Conservation (phyloP, 169 alveolate species). For the Eimeria sp. region DNA sequence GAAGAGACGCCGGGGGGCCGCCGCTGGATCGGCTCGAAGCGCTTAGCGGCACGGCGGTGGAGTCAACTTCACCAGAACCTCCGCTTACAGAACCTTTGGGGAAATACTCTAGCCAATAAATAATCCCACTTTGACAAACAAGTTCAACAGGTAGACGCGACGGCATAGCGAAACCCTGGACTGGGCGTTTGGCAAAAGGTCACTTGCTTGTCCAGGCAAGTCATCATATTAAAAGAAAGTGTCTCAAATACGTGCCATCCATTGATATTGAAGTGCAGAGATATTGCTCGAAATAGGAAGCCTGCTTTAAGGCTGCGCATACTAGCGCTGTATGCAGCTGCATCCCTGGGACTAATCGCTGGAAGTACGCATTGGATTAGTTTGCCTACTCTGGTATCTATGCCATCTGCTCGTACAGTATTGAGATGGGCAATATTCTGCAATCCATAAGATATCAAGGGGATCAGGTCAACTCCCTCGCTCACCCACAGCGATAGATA, state of each 20-base stretch:
- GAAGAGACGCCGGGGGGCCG: too few relatives aligned
- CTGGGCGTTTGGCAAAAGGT: neutral
- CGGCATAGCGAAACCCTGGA: too few relatives aligned
- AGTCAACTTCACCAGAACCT: too few relatives aligned
- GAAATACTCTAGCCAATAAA: too few relatives aligned
- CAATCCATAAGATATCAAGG: neutral
- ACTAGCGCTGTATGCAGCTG: neutral
- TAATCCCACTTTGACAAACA: too few relatives aligned
- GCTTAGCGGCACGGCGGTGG: too few relatives aligned
- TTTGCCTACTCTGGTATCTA: neutral
- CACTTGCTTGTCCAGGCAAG: neutral
- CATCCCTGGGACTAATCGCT: neutral
- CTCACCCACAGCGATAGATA: neutral
- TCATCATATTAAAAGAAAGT: neutral
- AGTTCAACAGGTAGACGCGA: too few relatives aligned
- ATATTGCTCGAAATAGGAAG: neutral
- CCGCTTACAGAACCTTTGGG: too few relatives aligned
- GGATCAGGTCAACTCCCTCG: neutral
- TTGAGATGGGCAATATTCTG: neutral
- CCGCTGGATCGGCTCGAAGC: too few relatives aligned
- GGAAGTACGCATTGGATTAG: neutral
- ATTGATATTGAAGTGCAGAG: neutral
- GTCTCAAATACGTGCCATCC: neutral
- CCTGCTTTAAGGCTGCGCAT: neutral
- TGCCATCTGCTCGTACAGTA: neutral